Conservation (phyloP, 1,284 basidiomycete genomes). For the Laetiporus sulphureus region DNA sequence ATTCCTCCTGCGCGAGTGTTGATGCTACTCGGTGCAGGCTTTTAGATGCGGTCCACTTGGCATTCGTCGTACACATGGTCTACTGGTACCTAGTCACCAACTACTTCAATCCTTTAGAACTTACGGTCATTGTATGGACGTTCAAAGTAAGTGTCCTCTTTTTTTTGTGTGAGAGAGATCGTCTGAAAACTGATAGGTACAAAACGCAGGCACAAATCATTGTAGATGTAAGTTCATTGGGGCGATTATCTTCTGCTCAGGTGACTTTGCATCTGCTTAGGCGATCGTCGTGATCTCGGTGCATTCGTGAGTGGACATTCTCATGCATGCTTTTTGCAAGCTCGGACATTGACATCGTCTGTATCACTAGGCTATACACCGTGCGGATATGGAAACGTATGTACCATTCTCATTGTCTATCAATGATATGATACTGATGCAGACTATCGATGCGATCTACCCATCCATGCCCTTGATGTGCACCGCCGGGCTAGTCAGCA, state of each 20-base stretch:
- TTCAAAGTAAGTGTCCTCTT: background rate
- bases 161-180: background rate
- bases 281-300: background rate
- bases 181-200: background rate
- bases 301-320: background rate
- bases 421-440: too few relatives aligned
- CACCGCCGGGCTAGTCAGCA: too few relatives aligned
- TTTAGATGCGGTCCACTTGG: background rate
- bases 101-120: background rate
- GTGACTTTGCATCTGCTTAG: too few relatives aligned
- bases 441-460: too few relatives aligned
- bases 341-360: too few relatives aligned
- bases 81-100: slow-evolving; percentile 1
- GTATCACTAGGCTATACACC: background rate
- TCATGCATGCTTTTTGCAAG: too few relatives aligned
- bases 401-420: too few relatives aligned
- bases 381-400: background rate
- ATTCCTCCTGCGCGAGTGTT: too few relatives aligned
- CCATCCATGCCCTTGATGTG: too few relatives aligned
- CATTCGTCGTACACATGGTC: background rate
- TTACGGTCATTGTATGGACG: background rate
- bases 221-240: background rate
- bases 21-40: too few relatives aligned
- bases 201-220: background rate
- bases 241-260: too few relatives aligned